Evolutionary conservation across 2,329 filamentous ascomycete species (phyloP), one percentile per base, ranked within the genome.

Genomic region (Lasiodiplodia theobromae): DNA sequence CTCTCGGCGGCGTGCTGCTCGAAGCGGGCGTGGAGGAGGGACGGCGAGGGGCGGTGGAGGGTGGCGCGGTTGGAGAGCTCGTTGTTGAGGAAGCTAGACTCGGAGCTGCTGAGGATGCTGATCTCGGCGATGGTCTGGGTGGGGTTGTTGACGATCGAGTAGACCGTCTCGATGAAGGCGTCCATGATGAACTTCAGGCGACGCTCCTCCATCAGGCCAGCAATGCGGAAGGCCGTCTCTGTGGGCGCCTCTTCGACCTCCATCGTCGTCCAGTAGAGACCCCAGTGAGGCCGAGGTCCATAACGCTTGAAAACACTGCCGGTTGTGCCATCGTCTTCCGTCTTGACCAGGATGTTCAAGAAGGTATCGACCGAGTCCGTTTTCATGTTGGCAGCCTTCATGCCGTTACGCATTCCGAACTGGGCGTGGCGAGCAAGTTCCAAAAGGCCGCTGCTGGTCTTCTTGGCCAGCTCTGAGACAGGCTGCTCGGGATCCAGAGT

Each of bases 361-460:
- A 69, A 47, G 12, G 69, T 70, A 11, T 70, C 51, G 34, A 64
- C 52, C 58, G 52, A 7, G 23, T 25, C 63, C 23, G 49, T 66
- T 38, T 34, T 38, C 21, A 52, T 23, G 8, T 51, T 38, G 3
- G 47, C 28, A 16, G 58, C 47, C 16, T 31, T 7, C 3, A 70
- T n/a, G 18, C 57, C 51, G 21, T 56, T 57, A 18, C 57, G 37
- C 40, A 69, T 60, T 11, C 69, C 57, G 10, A 7, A 58, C 31
- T 70, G 69, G 7, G 67, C 56, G 51, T 70, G 54, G n/a, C 21
- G 52, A 14, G 62, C 31, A 18, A 70, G 31, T 14, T 67, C 40
- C 44, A 49, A 44, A 14, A 66, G 40, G 10, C 28, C n/a, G 3
- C n/a, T 18, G 40, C 44, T 23, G 4, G 52, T 28, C 18, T 11